Evolutionary conservation across 306 rosid species (phyloP).

Genomic region (Sesbania bispinosa): DNA sequence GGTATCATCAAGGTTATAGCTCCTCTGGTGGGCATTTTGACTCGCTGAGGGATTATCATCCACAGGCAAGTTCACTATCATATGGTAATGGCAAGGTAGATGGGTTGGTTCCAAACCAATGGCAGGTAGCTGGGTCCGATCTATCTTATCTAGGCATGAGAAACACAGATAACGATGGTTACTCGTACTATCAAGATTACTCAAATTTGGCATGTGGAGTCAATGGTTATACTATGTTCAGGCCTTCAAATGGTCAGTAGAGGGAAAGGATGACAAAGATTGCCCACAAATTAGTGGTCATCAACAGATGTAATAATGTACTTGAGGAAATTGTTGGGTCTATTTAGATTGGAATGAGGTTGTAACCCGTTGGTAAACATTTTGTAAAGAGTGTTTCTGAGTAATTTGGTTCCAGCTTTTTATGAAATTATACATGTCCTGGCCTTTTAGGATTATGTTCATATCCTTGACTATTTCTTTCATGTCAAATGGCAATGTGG

Average conservation of each 20-base stretch:
- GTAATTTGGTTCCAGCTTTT: conserved; percentile 48
- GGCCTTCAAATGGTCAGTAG: conserved; percentile 86
- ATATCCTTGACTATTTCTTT: not conserved
- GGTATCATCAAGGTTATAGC: conserved; percentile 55
- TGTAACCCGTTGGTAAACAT: conserved; percentile 69
- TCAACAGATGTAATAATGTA: conserved; percentile 62
- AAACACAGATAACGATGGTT: conserved; percentile 54
- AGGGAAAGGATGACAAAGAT: conserved; percentile 33
- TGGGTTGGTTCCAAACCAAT: conserved; percentile 64
- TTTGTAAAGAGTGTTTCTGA: conserved; percentile 82
- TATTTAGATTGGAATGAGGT: conserved; percentile 68
- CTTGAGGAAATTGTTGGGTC: conserved; percentile 62
- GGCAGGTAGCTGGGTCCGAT: conserved; percentile 71
- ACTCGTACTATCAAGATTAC: conserved; percentile 71
- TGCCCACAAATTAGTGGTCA: conserved; percentile 38
- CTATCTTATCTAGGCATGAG: conserved; percentile 60
- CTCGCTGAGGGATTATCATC: conserved; percentile 52
- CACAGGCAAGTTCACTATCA: conserved; percentile 45
- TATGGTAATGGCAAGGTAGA: conserved; percentile 76
- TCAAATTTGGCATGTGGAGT: conserved; percentile 59
- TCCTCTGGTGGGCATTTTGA: conserved; percentile 54
- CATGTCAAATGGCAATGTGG: not conserved
- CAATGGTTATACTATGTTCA: conserved; percentile 75
- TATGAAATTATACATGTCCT: conserved; percentile 29
- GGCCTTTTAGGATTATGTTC: conserved; percentile 21